These are phyloP conservation scores for Lentinula lateritia DNA, from an alignment of 768 basidiomycete species.

Conservation along the genomic window DNA sequence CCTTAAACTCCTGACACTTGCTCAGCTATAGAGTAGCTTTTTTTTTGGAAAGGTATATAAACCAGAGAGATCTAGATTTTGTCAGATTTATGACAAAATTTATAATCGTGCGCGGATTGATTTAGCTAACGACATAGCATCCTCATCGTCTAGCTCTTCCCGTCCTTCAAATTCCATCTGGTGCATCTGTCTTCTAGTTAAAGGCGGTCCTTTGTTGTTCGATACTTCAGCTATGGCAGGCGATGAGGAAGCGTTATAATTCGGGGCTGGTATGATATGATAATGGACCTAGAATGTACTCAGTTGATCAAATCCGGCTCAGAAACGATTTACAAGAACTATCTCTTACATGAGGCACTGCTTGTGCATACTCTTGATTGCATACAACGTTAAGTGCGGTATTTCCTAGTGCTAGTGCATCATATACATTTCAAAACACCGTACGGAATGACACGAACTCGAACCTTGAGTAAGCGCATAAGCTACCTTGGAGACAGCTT, in stretches of 20 bases:
- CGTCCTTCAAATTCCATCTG: conserved; percentile 52
- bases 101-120: conserved; percentile 41
- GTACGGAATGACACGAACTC: conserved; percentile 5
- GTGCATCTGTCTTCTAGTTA: conserved; percentile 52
- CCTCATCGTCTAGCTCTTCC: conserved; percentile 54
- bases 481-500: conserved; percentile 56
- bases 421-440: not conserved
- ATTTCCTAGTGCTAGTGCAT: conserved; percentile 46
- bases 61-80: not conserved
- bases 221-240: not conserved
- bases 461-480: conserved; percentile 58
- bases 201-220: conserved; percentile 17
- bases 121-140: conserved; percentile 38
- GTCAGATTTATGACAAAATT: not conserved
- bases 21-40: no score
- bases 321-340: not conserved
- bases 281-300: conserved; percentile 56
- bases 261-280: conserved; percentile 71
- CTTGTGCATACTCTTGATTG: conserved; percentile 79
- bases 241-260: conserved; percentile 21
- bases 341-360: conserved; percentile 61
- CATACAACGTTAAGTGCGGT: conserved; percentile 72
- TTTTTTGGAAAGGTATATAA: no score
- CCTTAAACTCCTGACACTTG: no score
- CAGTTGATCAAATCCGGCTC: not conserved